A percentile compares a stretch with the other conserved stretches of the same genome.
These are phyloP conservation scores for Hypoxylon sp. DNA, from an alignment of 2,329 filamentous ascomycete genomes.

Conservation along the genomic window DNA sequence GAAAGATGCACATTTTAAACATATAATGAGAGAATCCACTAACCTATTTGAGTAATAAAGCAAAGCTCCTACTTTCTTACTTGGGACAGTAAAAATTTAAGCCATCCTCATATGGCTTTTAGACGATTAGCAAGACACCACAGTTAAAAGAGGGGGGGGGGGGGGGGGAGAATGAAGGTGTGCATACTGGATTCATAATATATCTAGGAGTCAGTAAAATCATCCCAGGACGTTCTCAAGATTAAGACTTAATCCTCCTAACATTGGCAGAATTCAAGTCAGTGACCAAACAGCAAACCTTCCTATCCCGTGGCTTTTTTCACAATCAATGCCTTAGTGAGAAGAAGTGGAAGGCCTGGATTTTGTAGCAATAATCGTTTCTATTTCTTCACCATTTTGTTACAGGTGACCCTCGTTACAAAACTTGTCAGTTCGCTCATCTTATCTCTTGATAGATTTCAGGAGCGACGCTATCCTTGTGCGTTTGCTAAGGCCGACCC, in stretches of 20 bases:
- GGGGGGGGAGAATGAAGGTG: too few species aligned
- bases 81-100: not conserved
- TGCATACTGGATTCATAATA: too few species aligned
- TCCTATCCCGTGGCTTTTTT: not conserved
- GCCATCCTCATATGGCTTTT: too few species aligned
- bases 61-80: not conserved
- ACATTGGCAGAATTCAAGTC: not conserved
- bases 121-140: too few species aligned
- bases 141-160: too few species aligned
- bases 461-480: slow-evolving; percentile 64
- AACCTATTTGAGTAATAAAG: not conserved
- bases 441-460: slow-evolving; percentile 62
- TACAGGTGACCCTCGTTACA: not conserved
- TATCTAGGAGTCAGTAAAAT: too few species aligned
- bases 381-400: not conserved
- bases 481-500: slow-evolving; percentile 65
- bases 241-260: too few species aligned
- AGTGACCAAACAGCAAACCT: not conserved
- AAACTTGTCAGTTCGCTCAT: not conserved
- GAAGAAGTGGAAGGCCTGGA: not conserved
- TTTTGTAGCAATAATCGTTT: not conserved
- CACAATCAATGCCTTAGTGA: not conserved
- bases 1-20: not conserved
- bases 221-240: too few species aligned
- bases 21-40: not conserved